Conservation (phyloP, 2,329 filamentous ascomycete species). For the Penicillium sp. region DNA sequence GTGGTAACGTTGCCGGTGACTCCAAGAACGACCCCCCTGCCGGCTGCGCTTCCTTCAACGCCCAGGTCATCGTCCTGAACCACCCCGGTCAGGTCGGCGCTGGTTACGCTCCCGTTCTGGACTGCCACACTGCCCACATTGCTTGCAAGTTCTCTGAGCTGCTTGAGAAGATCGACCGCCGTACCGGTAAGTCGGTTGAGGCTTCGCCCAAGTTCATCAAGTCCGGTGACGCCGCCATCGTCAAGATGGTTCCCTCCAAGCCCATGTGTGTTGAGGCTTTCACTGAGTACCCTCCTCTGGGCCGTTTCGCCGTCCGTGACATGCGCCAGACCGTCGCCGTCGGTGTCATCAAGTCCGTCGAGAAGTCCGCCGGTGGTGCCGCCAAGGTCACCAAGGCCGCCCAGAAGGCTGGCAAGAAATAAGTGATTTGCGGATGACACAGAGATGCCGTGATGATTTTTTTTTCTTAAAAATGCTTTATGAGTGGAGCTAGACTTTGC, state of each 20-base stretch:
- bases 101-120: constrained; percentile 97
- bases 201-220: constrained; percentile 98
- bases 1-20: constrained; percentile 99
- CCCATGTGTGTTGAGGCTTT: constrained; percentile 99
- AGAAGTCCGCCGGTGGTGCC: constrained; percentile 57
- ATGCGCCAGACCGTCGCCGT: constrained; percentile 57
- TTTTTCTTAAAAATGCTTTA: constrained; percentile 25
- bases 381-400: constrained; percentile 65
- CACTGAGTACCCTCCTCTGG: constrained; percentile 98
- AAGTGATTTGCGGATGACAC: constrained; percentile 44
- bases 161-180: constrained; percentile 99
- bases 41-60: constrained; percentile 91
- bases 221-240: constrained; percentile 99
- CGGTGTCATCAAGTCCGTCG: constrained; percentile 64
- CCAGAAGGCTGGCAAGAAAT: constrained; percentile 70
- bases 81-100: constrained; percentile 99
- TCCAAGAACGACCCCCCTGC: constrained; percentile 98
- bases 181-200: constrained; percentile 98
- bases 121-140: constrained; percentile 99
- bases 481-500: constrained; percentile 28
- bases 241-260: constrained; percentile 99
- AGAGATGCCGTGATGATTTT: constrained; percentile 29
- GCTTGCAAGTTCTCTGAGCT: constrained; percentile 99
- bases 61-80: constrained; percentile 99
- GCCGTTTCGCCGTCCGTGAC: constrained; percentile 99